Base-by-base conservation (phyloP, 306 rosid species). In the Biancaea sappan region DNA sequence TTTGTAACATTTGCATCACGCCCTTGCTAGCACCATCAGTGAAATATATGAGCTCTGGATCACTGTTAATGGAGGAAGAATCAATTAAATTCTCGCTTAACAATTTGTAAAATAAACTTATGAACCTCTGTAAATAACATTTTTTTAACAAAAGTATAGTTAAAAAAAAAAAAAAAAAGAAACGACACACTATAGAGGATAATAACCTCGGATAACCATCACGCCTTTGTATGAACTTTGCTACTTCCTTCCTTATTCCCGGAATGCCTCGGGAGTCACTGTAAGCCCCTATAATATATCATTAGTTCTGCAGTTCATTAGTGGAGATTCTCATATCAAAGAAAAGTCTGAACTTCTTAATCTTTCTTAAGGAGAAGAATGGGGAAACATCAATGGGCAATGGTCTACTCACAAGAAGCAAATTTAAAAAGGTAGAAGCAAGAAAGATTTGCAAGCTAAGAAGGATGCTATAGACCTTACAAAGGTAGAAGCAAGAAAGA, bases 11-110 rank as follows among this genome's bases (percentile, higher is more conserved):
- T 90, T 95, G 99, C 99, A 88, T 90, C 75, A 95, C 98, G 79
- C 93, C 99, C 85, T 95, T 92, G 87, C 99, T 92, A 35, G 99
- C 98, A 50, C 98, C 99, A 79, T 95, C 99, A 2, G 99, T 95
- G 74, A 94, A 97, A 79, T 69, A 94, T 77, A 92, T 88, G 88
- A 90, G 91, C 79, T 94, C 99, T 22, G 97, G 97, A 71, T 94
- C 86, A 77, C 99, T 94, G 96, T 57, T 69, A 80, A 69, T 41
- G 64, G 56, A 76, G 81, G 57, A 83, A 31, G 51, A 83, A 54
- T 68, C 67, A 66, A 64, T 66, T 69, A 82, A 51, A 38, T 8
- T 13, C 50, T 59, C 50, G 29, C 73, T 66, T 38, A 59, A 77
- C 69, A 74, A 76, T 77, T 65, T 66, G 37, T 75, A 80, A 75